Evolutionary conservation across 1,284 basidiomycete genomes (phyloP).

Genomic region (Butyriboletus appendiculatus): DNA sequence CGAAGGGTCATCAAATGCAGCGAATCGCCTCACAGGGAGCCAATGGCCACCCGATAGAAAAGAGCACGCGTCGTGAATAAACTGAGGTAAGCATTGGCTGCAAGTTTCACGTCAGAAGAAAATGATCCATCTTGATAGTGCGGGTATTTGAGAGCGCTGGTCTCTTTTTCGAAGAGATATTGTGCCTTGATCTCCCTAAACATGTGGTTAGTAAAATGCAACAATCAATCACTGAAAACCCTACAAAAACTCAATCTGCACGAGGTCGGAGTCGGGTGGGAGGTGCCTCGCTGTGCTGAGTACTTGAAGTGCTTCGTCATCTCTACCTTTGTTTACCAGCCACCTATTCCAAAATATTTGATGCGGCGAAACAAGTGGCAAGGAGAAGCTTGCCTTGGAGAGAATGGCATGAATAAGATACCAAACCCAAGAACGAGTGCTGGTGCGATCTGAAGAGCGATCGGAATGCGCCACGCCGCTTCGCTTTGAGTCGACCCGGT

Average conservation of each 20-base stretch:
- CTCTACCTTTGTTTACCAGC: slow-evolving; percentile 70
- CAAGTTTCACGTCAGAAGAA: slow-evolving; percentile 61
- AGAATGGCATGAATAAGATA: slow-evolving; percentile 70
- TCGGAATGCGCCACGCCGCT: slow-evolving; percentile 77
- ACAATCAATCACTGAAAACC: slow-evolving; percentile 22
- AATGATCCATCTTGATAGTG: slow-evolving; percentile 64
- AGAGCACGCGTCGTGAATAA: slow-evolving; percentile 52
- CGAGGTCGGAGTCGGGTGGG: slow-evolving; percentile 59
- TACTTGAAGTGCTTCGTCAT: slow-evolving; percentile 71
- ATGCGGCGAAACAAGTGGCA: neutral
- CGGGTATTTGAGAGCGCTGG: slow-evolving; percentile 55
- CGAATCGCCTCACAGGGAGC: slow-evolving; percentile 47
- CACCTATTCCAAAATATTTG: slow-evolving; percentile 45
- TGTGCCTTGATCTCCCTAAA: slow-evolving; percentile 77
- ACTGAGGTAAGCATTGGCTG: slow-evolving; percentile 57
- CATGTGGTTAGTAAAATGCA: neutral
- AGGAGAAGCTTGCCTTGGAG: slow-evolving; percentile 49
- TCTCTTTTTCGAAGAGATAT: slow-evolving; percentile 71
- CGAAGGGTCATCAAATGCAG: neutral
- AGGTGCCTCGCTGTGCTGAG: slow-evolving; percentile 62
- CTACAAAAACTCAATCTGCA: slow-evolving; percentile 78
- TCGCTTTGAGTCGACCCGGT: slow-evolving; percentile 53
- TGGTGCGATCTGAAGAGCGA: slow-evolving; percentile 76
- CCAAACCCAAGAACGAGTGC: slow-evolving; percentile 67
- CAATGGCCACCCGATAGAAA: slow-evolving; percentile 59